A percentile compares a stretch with the other conserved stretches of the same genome.
Evolutionary conservation across 2,329 filamentous ascomycete genomes (phyloP).

Genomic region (Clonostachys chloroleuca): DNA sequence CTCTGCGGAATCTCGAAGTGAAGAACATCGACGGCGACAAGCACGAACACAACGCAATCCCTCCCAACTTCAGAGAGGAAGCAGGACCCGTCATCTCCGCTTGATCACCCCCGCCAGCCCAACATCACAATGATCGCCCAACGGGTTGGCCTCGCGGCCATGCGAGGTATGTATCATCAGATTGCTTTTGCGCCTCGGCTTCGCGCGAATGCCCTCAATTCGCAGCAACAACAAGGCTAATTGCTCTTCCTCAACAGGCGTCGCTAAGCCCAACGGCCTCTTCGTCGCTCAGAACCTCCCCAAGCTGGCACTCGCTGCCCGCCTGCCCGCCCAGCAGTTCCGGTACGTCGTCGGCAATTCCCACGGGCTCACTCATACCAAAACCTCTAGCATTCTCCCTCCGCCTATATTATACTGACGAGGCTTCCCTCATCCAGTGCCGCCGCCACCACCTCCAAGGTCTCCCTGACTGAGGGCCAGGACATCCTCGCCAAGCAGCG

Average conservation of each 20-base stretch:
- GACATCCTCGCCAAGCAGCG: constrained; percentile 78
- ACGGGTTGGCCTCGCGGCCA: constrained; percentile 52
- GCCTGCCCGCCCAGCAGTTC: constrained; percentile 34
- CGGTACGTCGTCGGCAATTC: constrained; percentile 29
- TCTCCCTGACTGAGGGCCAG: constrained; percentile 48
- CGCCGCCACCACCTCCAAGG: constrained; percentile 48
- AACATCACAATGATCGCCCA: constrained; percentile 47
- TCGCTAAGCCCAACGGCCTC: constrained; percentile 32
- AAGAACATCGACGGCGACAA: too few species aligned
- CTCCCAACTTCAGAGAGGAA: too few species aligned
- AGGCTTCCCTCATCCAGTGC: background rate
- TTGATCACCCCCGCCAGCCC: background rate
- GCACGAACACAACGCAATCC: too few species aligned
- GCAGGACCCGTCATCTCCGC: too few species aligned
- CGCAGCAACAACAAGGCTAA: background rate
- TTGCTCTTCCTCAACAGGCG: constrained; percentile 15
- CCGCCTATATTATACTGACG: background rate
- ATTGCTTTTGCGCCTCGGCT: too few species aligned
- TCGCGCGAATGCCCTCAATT: background rate
- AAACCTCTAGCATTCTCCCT: background rate
- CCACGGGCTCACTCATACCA: background rate
- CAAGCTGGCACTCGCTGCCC: constrained; percentile 36
- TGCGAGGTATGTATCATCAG: constrained; percentile 43
- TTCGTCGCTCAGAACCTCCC: constrained; percentile 43
- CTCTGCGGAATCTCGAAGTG: constrained; percentile 2